Base-by-base conservation (phyloP, 345 rosid species). In the Pugionium cornutum region DNA sequence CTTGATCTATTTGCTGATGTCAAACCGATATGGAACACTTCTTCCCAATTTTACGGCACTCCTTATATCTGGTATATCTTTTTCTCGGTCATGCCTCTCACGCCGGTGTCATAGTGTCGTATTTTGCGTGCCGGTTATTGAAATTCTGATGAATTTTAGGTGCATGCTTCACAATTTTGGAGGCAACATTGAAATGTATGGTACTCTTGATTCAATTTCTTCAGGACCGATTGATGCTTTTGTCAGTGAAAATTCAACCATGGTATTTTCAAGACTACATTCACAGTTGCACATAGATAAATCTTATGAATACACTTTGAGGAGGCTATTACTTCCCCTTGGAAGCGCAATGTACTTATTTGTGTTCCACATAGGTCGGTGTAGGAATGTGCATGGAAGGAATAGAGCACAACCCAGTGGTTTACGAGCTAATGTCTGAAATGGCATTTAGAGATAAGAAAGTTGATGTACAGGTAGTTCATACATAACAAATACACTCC, bases 331-430 rank as follows among this genome's bases (percentile, higher is more conserved):
- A 18, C 49, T 25, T 46, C 9, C 58, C 8, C 33, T 57, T 47
- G 43, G 59, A 42, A 52, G 46, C 27, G n/a, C 4, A 27, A 53
- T 61, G 53, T 52, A 39, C 31, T 55, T 18, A 5, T 67, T 33
- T 59, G 35, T 62, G 59, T 39, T 62, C 49, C 40, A 34, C 32
- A 68, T 68, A 89, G 98, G 91, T 92, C 25, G 98, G 98, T 58
- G 92, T 92, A 72, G 98, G 98, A 64, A 80, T 83, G 87, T 92
- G 98, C 83, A 86, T 86, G 97, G 98, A 92, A 72, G 97, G 98
- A 56, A 89, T 89, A 74, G 98, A 92, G 80, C 98, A 92, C 7
- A 89, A 92, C 67, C 97, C 97, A 0, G 86, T 92, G 58, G 97
- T 92, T 64, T 89, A 84, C 62, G 98, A 92, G 75, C 76, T 92